Percentiles rank a stretch among this genome's conserved stretches.
These are phyloP conservation scores for Lunularia cruciata DNA, from an alignment of 225 moss, liverwort and hornwort species.

Conservation along the genomic window DNA sequence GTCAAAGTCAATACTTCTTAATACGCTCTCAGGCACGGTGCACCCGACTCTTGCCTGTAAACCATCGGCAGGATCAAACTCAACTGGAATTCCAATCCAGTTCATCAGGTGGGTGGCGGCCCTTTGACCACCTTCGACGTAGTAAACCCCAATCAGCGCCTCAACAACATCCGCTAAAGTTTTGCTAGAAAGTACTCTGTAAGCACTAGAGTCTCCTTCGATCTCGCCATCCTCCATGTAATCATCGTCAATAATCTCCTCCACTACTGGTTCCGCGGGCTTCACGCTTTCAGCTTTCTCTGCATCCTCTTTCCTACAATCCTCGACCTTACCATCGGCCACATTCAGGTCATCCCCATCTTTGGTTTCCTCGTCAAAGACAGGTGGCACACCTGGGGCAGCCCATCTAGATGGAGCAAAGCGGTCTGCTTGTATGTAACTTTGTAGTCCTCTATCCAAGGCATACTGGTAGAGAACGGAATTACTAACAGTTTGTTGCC, in stretches of 20 bases:
- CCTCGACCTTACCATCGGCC: constrained; percentile 44
- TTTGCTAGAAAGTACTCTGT: constrained; percentile 98
- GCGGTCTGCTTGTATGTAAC: constrained; percentile 99
- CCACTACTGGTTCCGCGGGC: constrained; percentile 39
- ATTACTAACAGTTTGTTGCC: constrained; percentile 98
- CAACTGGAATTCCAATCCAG: constrained; percentile 98
- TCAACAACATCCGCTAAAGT: constrained; percentile 98
- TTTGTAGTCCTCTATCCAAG: constrained; percentile 84
- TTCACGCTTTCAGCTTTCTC: constrained; percentile 60
- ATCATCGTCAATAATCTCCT: constrained; percentile 74
- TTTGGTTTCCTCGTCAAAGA: constrained; percentile 95
- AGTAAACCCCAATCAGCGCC: constrained; percentile 96
- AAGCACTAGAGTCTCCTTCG: constrained; percentile 97
- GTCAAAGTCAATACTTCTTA: constrained; percentile 81
- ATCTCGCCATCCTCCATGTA: constrained; percentile 99
- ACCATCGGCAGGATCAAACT: constrained; percentile 79
- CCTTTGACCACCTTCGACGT: constrained; percentile 91
- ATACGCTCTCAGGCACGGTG: constrained; percentile 80
- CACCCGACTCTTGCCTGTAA: constrained; percentile 80
- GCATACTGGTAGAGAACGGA: constrained; percentile 95
- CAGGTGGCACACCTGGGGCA: constrained; percentile 97
- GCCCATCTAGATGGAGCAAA: constrained; percentile 98
- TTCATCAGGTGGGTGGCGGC: constrained; percentile 98
- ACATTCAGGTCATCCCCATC: constrained; percentile 66
- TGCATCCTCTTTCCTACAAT: constrained; percentile 48